Evolutionary conservation across 306 rosid species (phyloP).

Genomic region (Pterocarpus macrocarpus): DNA sequence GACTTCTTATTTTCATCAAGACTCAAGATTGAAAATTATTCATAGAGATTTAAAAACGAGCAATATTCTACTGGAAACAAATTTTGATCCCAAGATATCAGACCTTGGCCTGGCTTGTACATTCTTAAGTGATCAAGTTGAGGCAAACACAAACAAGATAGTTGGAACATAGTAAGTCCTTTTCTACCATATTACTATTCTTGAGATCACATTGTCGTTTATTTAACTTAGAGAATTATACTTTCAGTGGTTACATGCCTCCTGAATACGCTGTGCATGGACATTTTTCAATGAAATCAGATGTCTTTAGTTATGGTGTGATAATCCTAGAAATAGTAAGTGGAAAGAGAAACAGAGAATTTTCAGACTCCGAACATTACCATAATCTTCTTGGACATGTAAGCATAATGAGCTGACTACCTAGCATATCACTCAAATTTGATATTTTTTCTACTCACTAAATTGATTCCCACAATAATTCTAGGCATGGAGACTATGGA

Average conservation of each 20-base stretch:
- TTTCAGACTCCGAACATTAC: background rate
- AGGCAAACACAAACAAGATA: slow-evolving; percentile 10
- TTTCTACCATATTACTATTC: background rate
- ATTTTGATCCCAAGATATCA: slow-evolving; percentile 33
- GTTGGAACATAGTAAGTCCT: slow-evolving; percentile 32
- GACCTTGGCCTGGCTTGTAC: slow-evolving; percentile 38
- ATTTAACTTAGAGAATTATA: background rate
- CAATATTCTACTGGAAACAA: slow-evolving; percentile 18
- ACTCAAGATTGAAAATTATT: slow-evolving; percentile 36
- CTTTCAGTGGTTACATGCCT: slow-evolving; percentile 41
- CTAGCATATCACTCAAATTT: background rate
- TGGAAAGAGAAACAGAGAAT: slow-evolving; percentile 16
- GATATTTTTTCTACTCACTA: background rate
- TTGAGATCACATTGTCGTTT: background rate
- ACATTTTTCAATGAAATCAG: slow-evolving; percentile 10
- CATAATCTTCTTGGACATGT: slow-evolving; percentile 44
- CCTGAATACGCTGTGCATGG: slow-evolving; percentile 30
- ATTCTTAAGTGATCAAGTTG: slow-evolving; percentile 11
- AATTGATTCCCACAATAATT: background rate
- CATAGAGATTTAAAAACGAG: slow-evolving; percentile 36
- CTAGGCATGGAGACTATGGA: slow-evolving; percentile 42
- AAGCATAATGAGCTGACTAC: background rate
- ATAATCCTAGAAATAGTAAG: slow-evolving; percentile 24
- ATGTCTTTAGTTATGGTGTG: slow-evolving; percentile 40
- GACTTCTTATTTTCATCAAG: slow-evolving; percentile 46